Evolutionary conservation across 2,329 filamentous ascomycete genomes (phyloP), one percentile per base, ranked within the genome.

Genomic region (Pseudonectria buxi): DNA sequence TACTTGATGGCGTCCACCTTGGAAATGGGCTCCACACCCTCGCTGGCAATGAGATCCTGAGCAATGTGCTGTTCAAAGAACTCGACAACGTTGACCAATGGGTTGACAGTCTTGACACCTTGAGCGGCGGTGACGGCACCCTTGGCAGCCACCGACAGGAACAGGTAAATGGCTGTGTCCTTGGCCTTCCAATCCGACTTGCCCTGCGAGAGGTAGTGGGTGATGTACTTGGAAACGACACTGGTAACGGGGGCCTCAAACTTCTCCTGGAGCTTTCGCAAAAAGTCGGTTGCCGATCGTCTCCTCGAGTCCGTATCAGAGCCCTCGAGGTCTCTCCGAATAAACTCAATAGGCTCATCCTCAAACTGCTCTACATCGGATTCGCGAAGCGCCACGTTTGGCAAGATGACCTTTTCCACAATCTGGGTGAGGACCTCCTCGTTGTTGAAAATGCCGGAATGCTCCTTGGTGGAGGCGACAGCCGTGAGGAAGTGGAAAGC

Each of bases 1-100:
- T 89, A 98, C 62, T 96, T 98, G 71, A 98, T 95, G 13, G 90
- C 90, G 60, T 96, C 92, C 12, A 98, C 90, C 67, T 95, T 94
- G 50, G 95, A 73, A 41, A 98, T 89, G 7, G 88, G 83, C 50
- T 94, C 77, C 1, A 83, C 76, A 3, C 72, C 74, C 22, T 74
- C 69, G 24, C 77, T 70, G n/a, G 75, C 72, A 41, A 94, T 70
- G 27, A 98, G 71, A 59, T 98, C 92, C n/a, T 79, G 74, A 10
- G 90, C 90, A 52, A 98, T 83, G 58, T 96, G 78, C 44, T 84
- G 85, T 58, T 94, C 83, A 69, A 98, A 96, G 64, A 95, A 98
- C 31, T 94, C 84, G 15, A 95, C 81, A 16, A 98, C 84, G 51
- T 94, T 82, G 48, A 96, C 82, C 26, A 83, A 65, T n/a, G 76